Evolutionary conservation across 116 monocot species (phyloP), one percentile per base, ranked within the genome.

Genomic region (Zostera marina): DNA sequence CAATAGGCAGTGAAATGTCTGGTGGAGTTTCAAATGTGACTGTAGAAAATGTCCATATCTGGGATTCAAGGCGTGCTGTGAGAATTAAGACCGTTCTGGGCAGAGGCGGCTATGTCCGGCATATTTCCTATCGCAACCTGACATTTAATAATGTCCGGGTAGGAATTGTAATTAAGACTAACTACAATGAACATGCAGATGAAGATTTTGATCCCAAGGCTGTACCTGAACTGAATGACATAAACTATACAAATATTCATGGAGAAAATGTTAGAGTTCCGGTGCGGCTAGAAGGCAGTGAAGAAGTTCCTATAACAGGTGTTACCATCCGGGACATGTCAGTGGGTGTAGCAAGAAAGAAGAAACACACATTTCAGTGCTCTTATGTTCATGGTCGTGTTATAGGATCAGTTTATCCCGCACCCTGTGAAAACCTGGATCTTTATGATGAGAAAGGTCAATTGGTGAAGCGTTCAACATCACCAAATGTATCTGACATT

Each of bases 1-100:
- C 96, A 8, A 96, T 96, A 53, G 96, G 96, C 63, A 96, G 96
- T 43, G 96, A 96, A 72, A 96, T 96, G 96, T 96, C 96, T 1
- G 96, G 96, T 23, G 96, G 96, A 0, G 68, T 89, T 19, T 82
- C 85, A 16, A 89, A 96, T 51, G 62, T 96, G 22, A 80, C 74
- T 1, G 65, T 89, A 21, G 79, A 89, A 43, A 78, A 85, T 55
- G 56, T 89, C 4, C 66, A 47, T 41, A 66, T 89, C 11, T 89
- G 89, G 89, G 66, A 73, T 13, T 89, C 96, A n/a, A 64, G 89
- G 22, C 79, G 89, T 13, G 96, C 75, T 3, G 38, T 96, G 40
- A 58, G 89, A 53, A 80, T 96, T 51, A 96, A 96, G 62, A 96
- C 96, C 0, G 89, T 82, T 22, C 67, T 76, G 0, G 89, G 96